Conservation (phyloP, 148 eudicot genomes). For the Vaccinium darrowii region DNA sequence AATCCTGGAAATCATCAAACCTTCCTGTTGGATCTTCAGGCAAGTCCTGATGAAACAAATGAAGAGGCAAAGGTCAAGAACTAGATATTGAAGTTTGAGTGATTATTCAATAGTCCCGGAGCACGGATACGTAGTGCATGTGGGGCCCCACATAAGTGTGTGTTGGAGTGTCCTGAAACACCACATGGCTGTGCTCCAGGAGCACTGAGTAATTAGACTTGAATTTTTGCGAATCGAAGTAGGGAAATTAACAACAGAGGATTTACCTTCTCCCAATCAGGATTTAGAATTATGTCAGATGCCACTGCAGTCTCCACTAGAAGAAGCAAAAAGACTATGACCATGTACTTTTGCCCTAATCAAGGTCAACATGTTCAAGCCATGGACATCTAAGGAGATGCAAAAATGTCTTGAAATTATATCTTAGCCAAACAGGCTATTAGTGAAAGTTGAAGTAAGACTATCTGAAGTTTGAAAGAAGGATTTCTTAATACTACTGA, state of each 20-base stretch:
- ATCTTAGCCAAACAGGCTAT: neutral
- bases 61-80: neutral
- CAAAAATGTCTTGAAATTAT: neutral
- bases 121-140: no score
- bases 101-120: no score
- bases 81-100: neutral
- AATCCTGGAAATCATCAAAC: conserved; percentile 49
- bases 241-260: neutral
- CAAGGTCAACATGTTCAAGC: conserved; percentile 14
- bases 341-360: conserved; percentile 38
- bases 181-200: no score
- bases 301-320: conserved; percentile 37
- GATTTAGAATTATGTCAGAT: conserved; percentile 38
- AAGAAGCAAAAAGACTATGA: conserved; percentile 36
- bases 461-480: neutral
- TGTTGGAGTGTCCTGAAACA: no score
- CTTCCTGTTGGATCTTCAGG: conserved; percentile 53
- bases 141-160: no score
- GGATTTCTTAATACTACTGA: neutral
- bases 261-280: conserved; percentile 56
- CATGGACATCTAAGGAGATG: neutral
- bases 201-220: no score
- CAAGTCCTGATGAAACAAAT: conserved; percentile 41
- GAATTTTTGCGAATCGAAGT: neutral
- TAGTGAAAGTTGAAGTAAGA: neutral